phyloP scores from a whole-genome alignment of 192 early-diverging fungal species.

The Podila epicladia region DNA sequence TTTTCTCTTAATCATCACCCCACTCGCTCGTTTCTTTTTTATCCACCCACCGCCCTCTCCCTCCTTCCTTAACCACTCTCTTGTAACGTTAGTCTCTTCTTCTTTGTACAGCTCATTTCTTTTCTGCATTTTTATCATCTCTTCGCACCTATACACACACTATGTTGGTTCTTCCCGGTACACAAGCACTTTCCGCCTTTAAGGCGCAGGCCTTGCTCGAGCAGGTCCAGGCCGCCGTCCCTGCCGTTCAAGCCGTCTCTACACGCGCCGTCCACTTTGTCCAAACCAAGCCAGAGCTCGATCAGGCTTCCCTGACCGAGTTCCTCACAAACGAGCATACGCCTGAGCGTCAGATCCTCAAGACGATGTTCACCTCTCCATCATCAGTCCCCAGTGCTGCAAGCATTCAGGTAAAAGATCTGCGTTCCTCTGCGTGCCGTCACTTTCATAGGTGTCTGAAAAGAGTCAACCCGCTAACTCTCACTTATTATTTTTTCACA shows the following conservation, averaged over 20 bases:
- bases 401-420: neutral
- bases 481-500: neutral
- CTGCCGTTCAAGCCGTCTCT: constrained; percentile 60
- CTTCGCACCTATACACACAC: constrained; percentile 2
- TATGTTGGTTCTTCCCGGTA: constrained; percentile 93
- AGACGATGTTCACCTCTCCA: constrained; percentile 45
- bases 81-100: constrained; percentile 1
- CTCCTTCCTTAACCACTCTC: neutral
- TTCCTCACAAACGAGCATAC: constrained; percentile 52
- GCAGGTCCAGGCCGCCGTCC: constrained; percentile 64
- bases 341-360: constrained; percentile 60
- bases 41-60: neutral
- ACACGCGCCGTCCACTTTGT: constrained; percentile 86
- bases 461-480: neutral
- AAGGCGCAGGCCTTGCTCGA: constrained; percentile 68
- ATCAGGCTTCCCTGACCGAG: constrained; percentile 43
- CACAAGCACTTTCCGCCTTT: constrained; percentile 82
- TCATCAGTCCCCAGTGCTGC: constrained; percentile 13
- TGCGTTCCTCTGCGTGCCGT: neutral
- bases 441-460: neutral
- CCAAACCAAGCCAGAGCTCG: constrained; percentile 55
- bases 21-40: neutral
- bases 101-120: constrained; percentile 1
- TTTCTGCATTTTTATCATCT: constrained; percentile 3
- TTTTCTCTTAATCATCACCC: constrained; percentile 7